Evolutionary conservation across 2,329 filamentous ascomycete species (phyloP), one percentile per base, ranked within the genome.

Genomic region (Aspergillus novoparasiticus): DNA sequence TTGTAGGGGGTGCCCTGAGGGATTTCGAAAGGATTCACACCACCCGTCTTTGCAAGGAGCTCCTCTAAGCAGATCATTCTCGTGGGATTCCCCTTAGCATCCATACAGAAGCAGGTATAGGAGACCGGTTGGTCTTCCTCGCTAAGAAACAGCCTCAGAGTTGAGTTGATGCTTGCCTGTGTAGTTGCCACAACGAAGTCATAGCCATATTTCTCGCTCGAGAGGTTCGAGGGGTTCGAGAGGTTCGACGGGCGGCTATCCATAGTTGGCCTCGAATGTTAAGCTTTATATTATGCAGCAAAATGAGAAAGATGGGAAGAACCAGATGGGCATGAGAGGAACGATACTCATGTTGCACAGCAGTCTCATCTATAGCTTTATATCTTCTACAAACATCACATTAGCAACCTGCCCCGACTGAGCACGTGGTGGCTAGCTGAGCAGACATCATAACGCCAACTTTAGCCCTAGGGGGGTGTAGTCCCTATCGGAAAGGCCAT

Each of bases 161-260:
- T 23, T 2, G 58, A 41, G 34, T 59, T 59, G n/a, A 54, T 55
- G 46, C 58, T 59, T 16, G 46, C 58, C 58, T 54, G 58, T 6
- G 58, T 59, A 9, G 58, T 59, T 26, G 58, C 58, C 11, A 59
- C 58, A 6, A 59, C 58, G 23, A 59, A 59, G 50, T 60, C 58
- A 26, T 45, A 60, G 30, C 28, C 23, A 48, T 46, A 60, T 19
- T 21, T n/a, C 5, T 55, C 26, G 39, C 54, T 28, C 26, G 5
- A 28, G 26, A 28, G 26, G 26, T 28, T 39, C 26, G 5, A 28
- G 26, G 6, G 26, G 26, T 28, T 39, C 19, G 60, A 53, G 21
- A 62, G 56, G 36, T 62, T 23, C 9, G 60, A 59, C 45, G 32
- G 8, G 10, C 23, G 45, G 30, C 30, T 53, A 28, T 23, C n/a